A percentile compares a stretch with the other conserved stretches of the same genome.
Conservation (phyloP, 176 grass and related monocot species). For the Musa itinerans region DNA sequence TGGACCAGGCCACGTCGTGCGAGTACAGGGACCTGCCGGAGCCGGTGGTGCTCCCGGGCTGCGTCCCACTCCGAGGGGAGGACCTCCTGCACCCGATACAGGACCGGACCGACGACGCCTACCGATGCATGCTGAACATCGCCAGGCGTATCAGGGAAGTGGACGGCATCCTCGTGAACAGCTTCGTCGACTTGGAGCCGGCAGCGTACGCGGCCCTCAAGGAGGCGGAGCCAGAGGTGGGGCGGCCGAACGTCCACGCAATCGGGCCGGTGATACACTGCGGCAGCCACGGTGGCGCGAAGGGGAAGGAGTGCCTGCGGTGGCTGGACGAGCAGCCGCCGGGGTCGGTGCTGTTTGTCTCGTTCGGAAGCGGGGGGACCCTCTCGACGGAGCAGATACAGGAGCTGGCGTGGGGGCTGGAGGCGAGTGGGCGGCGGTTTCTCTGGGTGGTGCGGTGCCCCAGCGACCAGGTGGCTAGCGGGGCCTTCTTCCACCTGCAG, state of each 20-base stretch:
- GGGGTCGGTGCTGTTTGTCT: conserved; percentile 44
- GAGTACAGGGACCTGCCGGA: conserved; percentile 9
- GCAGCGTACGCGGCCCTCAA: conserved; percentile 4
- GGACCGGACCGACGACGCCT: conserved; percentile 16
- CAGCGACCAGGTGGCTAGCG: conserved; percentile 17
- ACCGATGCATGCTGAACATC: not conserved
- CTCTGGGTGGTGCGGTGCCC: conserved; percentile 47
- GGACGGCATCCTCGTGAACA: conserved; percentile 26
- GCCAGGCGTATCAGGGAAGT: conserved; percentile 9
- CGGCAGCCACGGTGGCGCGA: not conserved
- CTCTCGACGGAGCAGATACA: conserved; percentile 38
- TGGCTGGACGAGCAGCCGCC: conserved; percentile 47
- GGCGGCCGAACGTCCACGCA: conserved; percentile 6
- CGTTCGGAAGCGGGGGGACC: conserved; percentile 48
- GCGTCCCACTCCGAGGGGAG: conserved; percentile 16
- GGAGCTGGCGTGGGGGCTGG: conserved; percentile 43
- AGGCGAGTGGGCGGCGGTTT: conserved; percentile 45
- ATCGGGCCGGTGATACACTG: not conserved
- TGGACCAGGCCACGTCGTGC: not conserved
- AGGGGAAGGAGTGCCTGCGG: conserved; percentile 12
- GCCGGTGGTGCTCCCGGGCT: conserved; percentile 20
- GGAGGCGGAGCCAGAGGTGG: not conserved
- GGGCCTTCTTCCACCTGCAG: conserved; percentile 9
- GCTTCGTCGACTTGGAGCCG: conserved; percentile 26
- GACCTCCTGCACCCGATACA: conserved; percentile 18